These are phyloP conservation scores for Ogataea siamensis DNA, from an alignment of 805 yeast genomes.

Conservation along the genomic window DNA sequence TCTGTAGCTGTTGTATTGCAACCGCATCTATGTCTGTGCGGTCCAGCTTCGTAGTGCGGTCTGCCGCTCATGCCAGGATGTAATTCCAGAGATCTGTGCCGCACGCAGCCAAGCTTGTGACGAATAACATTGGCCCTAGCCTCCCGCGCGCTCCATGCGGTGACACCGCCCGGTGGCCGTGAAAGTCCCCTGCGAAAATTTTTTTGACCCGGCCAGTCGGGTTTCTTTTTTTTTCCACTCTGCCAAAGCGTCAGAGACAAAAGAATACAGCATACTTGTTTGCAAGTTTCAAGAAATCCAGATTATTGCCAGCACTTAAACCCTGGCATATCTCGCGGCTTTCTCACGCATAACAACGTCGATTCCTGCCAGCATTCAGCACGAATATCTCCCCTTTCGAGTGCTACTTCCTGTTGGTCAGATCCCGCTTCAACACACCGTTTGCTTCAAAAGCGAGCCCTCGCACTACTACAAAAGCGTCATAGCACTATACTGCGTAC, in stretches of 20 bases:
- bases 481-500: conserved; percentile 1
- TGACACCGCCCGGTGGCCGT: conserved; percentile 4
- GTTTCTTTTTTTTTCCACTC: conserved; percentile 13
- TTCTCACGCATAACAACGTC: background rate
- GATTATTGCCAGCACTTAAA: background rate
- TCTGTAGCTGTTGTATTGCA: too few species aligned
- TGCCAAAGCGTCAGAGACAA: conserved; percentile 12
- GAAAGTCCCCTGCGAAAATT: conserved; percentile 12
- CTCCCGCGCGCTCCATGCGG: conserved; percentile 6
- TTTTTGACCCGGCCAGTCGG: conserved; percentile 13
- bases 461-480: background rate
- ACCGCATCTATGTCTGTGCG: too few species aligned
- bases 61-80: background rate
- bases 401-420: conserved; percentile 6
- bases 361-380: background rate
- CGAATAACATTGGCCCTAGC: conserved; percentile 1
- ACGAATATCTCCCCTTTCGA: background rate
- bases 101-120: background rate
- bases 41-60: too few species aligned
- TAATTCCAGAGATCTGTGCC: background rate
- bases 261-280: conserved; percentile 12
- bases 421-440: conserved; percentile 4
- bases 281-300: conserved; percentile 5
- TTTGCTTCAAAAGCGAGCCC: background rate
- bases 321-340: background rate